Evolutionary conservation across 2,329 filamentous ascomycete species (phyloP).

Genomic region (Aspergillus pseudonomiae): DNA sequence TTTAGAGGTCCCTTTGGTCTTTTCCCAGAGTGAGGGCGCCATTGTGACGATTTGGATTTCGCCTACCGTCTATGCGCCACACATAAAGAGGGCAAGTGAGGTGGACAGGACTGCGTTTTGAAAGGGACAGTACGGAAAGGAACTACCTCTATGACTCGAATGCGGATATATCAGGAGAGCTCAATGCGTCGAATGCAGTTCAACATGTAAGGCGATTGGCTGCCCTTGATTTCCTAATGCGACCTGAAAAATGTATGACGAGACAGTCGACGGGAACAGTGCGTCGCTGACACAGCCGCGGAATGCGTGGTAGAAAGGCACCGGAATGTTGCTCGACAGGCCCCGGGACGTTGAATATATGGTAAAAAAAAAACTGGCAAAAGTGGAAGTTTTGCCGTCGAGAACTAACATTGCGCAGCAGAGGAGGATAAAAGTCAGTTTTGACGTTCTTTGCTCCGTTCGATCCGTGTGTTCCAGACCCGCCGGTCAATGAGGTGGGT

Average conservation of each 20-base stretch:
- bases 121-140: neutral
- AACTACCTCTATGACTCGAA: constrained; percentile 14
- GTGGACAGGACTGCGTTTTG: neutral
- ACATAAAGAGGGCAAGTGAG: neutral
- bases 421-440: neutral
- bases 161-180: constrained; percentile 1
- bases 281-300: constrained; percentile 17
- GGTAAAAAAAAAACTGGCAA: neutral
- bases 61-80: neutral
- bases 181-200: constrained; percentile 20
- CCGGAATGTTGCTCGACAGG: constrained; percentile 15
- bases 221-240: constrained; percentile 18
- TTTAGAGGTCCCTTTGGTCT: constrained; percentile 57
- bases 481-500: constrained; percentile 5
- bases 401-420: neutral
- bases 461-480: constrained; percentile 13
- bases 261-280: constrained; percentile 7
- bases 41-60: constrained; percentile 25
- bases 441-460: constrained; percentile 5
- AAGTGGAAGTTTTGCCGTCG: constrained; percentile 2
- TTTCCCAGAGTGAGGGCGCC: constrained; percentile 59
- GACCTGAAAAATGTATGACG: constrained; percentile 1
- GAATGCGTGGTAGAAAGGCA: constrained; percentile 21
- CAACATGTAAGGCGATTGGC: constrained; percentile 14
- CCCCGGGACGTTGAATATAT: neutral